These are phyloP conservation scores for Tubosaeta sp. DNA, from an alignment of 768 basidiomycete species.

Conservation along the genomic window DNA sequence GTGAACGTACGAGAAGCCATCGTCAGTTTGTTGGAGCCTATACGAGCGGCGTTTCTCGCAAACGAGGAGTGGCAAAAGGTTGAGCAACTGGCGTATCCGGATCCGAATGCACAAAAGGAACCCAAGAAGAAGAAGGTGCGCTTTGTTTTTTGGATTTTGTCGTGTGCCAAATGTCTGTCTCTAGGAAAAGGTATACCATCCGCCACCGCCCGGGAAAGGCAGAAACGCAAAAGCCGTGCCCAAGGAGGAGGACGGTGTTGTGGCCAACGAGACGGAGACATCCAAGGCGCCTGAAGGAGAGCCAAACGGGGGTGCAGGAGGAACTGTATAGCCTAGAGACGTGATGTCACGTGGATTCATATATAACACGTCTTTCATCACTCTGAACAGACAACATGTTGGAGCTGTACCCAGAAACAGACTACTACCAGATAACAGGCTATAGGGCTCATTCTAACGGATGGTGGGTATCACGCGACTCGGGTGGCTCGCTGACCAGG, in stretches of 20 bases:
- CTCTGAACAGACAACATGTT: conserved; percentile 5
- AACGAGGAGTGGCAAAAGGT: conserved; percentile 78
- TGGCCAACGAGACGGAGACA: neutral
- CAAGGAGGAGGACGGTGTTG: conserved; percentile 7
- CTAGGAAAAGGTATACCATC: conserved; percentile 78
- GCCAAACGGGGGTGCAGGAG: conserved; percentile 10
- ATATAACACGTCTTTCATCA: neutral
- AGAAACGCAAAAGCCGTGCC: conserved; percentile 38
- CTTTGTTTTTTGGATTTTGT: neutral
- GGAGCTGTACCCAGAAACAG: conserved; percentile 1
- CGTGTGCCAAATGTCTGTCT: neutral
- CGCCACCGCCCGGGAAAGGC: conserved; percentile 78
- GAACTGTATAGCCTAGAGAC: too few species aligned
- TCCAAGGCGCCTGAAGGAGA: neutral
- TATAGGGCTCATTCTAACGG: conserved; percentile 26
- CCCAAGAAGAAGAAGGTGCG: conserved; percentile 59
- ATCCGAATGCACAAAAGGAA: conserved; percentile 57
- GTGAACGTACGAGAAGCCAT: conserved; percentile 69
- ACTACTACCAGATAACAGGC: conserved; percentile 29
- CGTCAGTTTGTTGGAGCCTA: conserved; percentile 70
- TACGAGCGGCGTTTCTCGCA: conserved; percentile 71
- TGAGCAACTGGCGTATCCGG: conserved; percentile 81
- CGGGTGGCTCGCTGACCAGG: neutral
- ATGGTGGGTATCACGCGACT: conserved; percentile 12
- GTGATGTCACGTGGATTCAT: neutral